Evolutionary conservation across 2,329 filamentous ascomycete genomes (phyloP).

Genomic region (Fusarium pseudocircinatum): DNA sequence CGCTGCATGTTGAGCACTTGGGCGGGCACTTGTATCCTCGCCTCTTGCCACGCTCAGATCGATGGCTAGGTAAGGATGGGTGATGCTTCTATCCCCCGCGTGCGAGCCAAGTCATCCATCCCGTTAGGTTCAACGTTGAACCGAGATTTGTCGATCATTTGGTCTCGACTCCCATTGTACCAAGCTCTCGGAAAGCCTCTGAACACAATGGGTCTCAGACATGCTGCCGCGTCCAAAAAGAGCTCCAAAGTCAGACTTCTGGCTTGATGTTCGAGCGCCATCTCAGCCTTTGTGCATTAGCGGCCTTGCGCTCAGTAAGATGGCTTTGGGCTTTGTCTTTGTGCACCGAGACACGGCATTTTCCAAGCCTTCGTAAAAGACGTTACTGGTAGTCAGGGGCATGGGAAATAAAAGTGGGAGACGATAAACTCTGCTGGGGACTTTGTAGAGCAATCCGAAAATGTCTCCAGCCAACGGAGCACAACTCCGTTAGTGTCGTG

Average conservation of each 20-base stretch:
- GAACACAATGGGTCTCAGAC: neutral
- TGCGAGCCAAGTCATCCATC: neutral
- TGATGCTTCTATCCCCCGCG: neutral
- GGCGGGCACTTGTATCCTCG: neutral
- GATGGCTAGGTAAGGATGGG: neutral
- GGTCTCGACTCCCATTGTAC: neutral
- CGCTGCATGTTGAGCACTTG: neutral
- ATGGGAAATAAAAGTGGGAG: neutral
- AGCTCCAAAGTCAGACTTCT: neutral
- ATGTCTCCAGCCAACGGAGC: neutral
- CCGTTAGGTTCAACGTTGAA: neutral
- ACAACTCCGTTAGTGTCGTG: neutral
- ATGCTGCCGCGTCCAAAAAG: neutral
- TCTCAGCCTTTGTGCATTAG: slow-evolving; percentile 5
- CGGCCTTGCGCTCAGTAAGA: neutral
- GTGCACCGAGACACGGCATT: neutral
- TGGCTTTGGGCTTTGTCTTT: neutral
- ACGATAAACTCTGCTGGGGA: neutral
- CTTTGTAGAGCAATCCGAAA: neutral
- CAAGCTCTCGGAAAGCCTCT: neutral
- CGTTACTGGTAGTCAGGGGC: slow-evolving; percentile 16
- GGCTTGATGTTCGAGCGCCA: neutral
- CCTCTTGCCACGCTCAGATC: neutral
- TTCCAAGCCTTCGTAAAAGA: neutral
- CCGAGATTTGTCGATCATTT: neutral